Conservation (phyloP, 2,329 filamentous ascomycete genomes). For the Pseudocercospora macadamiae region DNA sequence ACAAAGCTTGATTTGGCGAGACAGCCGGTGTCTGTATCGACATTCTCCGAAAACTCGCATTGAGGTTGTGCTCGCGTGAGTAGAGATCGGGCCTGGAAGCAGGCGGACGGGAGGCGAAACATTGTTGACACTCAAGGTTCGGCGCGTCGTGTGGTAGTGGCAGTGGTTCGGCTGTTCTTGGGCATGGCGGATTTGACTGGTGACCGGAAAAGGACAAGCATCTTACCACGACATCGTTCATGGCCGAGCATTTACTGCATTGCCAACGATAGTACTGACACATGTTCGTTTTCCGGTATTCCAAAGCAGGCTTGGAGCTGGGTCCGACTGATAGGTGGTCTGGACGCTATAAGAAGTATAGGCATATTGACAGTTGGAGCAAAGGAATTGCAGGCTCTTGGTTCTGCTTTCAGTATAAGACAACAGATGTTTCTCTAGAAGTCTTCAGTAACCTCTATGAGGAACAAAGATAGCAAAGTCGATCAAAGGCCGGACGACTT, state of each 20-base stretch:
- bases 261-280: slow-evolving; percentile 21
- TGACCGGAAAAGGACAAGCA: slow-evolving; percentile 12
- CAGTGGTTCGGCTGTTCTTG: slow-evolving; percentile 11
- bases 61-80: background rate
- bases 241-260: slow-evolving; percentile 11
- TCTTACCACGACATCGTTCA: slow-evolving; percentile 20
- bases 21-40: background rate
- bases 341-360: background rate
- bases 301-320: background rate
- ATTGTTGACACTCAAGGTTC: slow-evolving; percentile 21
- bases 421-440: background rate
- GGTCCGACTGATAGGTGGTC: background rate
- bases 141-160: slow-evolving; percentile 19
- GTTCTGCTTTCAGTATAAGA: background rate
- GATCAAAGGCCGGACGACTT: background rate
- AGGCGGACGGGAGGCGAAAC: slow-evolving; percentile 3
- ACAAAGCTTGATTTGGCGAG: background rate
- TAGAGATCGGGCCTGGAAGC: no score
- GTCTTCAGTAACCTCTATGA: background rate
- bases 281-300: slow-evolving; percentile 5
- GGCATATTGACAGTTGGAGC: background rate
- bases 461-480: background rate
- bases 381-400: background rate
- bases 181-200: slow-evolving; percentile 14
- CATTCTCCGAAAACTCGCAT: slow-evolving; percentile 5